phyloP scores from a whole-genome alignment of 208 protist genomes.

The Leishmania aethiopica region DNA sequence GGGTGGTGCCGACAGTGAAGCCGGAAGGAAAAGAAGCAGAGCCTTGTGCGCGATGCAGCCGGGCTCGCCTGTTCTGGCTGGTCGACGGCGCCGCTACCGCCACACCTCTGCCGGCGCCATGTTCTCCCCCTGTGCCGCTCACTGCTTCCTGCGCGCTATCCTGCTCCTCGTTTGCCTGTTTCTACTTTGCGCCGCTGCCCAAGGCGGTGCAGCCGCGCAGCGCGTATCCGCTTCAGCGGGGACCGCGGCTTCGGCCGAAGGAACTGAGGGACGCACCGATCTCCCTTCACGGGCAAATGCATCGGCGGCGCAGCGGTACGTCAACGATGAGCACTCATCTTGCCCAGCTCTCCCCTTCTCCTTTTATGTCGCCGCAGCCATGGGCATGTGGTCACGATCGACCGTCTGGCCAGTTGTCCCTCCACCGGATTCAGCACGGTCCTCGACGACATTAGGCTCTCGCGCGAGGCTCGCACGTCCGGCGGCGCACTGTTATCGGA shows the following conservation, averaged over 20 bases:
- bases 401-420: slow-evolving; percentile 10
- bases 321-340: not conserved
- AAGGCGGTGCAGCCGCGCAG: not conserved
- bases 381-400: slow-evolving; percentile 13
- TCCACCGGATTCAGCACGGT: slow-evolving; percentile 12
- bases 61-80: not conserved
- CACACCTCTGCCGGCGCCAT: not conserved
- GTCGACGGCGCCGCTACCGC: not conserved
- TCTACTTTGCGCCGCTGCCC: not conserved
- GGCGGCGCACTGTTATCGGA: not conserved
- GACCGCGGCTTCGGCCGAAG: not conserved
- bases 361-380: slow-evolving; percentile 15
- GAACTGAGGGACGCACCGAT: not conserved
- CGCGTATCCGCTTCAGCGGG: not conserved
- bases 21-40: not conserved
- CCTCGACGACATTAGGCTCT: slow-evolving; percentile 23
- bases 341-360: slow-evolving; percentile 18
- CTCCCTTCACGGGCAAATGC: not conserved
- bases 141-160: not conserved
- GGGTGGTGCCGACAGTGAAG: not conserved
- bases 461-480: slow-evolving; percentile 6
- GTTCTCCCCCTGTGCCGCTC: not conserved
- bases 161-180: not conserved
- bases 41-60: not conserved
- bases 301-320: not conserved